Evolutionary conservation across 331 rosid genomes (phyloP), one percentile per base, ranked within the genome.

Genomic region (Cydonia oblonga): DNA sequence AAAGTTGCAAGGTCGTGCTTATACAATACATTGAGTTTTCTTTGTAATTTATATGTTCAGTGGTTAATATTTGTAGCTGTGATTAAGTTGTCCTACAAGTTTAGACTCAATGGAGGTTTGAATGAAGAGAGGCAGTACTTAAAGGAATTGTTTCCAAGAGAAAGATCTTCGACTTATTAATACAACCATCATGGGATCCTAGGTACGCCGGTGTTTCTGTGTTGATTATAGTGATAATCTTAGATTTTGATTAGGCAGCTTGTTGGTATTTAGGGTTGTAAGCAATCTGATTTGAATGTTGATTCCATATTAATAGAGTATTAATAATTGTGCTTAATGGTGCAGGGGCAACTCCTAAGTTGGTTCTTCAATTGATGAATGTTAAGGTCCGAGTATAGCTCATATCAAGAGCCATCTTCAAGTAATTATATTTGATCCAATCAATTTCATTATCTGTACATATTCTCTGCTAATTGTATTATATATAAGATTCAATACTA

Each of bases 301-400:
- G 15, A 73, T 14, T 23, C 23, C 15, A 23, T 16, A 33, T 38
- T 32, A 51, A 24, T 35, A 11, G 16, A 25, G 2, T 9, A 46
- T 15, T 15, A 1, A 4, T 22, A 19, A 38, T 26, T 42, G 10
- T 23, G 44, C 54, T 4, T 63, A 24, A 56, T 16, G 68, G 2
- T 35, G 3, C 40, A 60, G 86, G 76, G 75, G 83, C 83, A 38
- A 82, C 80, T 63, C 83, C 78, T 4, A 82, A 82, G 63, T 67
- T 82, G 73, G 83, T 79, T 23, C 86, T 82, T 75, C 86, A 82
- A 35, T 2, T 75, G 77, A 82, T 79, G 83, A 79, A 32, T 32
- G 35, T 32, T 32, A 7, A 32, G 81, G 86, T 42, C 86, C 75
- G 24, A 82, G 76, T 79, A 82, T 82, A 64, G 83, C 86, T 78